A percentile compares a stretch with the other conserved stretches of the same genome.
Conservation (phyloP, 345 rosid genomes). For the Brassica carinata region DNA sequence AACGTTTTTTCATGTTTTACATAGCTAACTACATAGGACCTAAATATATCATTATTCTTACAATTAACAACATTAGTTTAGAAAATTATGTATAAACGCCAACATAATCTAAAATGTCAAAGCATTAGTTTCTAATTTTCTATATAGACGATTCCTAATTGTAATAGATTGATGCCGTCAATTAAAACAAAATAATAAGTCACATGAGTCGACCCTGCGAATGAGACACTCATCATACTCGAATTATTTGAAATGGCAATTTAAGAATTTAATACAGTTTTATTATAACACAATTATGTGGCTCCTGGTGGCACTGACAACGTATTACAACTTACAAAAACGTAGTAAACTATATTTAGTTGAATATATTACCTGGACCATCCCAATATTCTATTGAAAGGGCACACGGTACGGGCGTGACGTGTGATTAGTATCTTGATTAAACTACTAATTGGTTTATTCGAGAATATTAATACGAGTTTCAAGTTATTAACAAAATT, state of each 20-base stretch:
- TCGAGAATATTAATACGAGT: slow-evolving; percentile 10
- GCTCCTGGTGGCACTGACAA: slow-evolving; percentile 28
- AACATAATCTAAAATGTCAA: not conserved
- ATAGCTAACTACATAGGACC: not conserved
- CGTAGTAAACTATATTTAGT: not conserved
- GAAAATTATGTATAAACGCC: not conserved
- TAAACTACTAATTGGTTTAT: slow-evolving; percentile 24
- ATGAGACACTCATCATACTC: slow-evolving; percentile 8
- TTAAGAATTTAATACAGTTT: not conserved
- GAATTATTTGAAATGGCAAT: slow-evolving; percentile 22
- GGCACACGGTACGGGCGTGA: slow-evolving; percentile 44
- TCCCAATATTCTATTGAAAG: slow-evolving; percentile 67
- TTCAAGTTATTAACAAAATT: not conserved
- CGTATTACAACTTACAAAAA: not conserved
- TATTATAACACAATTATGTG: slow-evolving; percentile 17
- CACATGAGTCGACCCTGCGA: not conserved
- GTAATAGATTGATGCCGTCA: not conserved
- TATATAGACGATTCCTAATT: not conserved
- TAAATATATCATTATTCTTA: not conserved
- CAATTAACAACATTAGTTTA: not conserved
- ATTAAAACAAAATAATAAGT: slow-evolving; percentile 8
- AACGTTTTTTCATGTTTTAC: not conserved
- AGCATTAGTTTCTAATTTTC: not conserved
- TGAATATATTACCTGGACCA: slow-evolving; percentile 31
- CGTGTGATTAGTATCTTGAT: slow-evolving; percentile 37